Conservation (phyloP, 768 basidiomycete genomes). For the Filobasidium wieringae region DNA sequence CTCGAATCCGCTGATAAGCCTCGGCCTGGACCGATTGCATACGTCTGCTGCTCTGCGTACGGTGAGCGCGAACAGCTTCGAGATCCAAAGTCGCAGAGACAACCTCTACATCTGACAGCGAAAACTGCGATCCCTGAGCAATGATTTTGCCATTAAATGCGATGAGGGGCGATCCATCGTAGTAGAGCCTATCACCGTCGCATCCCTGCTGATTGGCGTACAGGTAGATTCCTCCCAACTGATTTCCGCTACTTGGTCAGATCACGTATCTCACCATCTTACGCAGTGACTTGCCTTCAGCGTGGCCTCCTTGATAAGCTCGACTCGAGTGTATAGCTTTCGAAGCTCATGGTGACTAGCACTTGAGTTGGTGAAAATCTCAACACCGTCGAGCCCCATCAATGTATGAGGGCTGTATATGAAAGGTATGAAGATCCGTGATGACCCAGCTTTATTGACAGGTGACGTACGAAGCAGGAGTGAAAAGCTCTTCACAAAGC, state of each 20-base stretch:
- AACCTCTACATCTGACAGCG: conserved; percentile 88
- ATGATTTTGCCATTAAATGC: conserved; percentile 84
- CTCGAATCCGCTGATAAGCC: conserved; percentile 68
- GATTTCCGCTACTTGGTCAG: neutral
- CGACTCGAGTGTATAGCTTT: conserved; percentile 81
- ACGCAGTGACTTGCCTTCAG: conserved; percentile 52
- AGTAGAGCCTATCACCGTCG: conserved; percentile 94
- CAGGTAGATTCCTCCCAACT: conserved; percentile 93
- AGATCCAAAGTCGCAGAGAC: conserved; percentile 91
- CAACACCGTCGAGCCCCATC: conserved; percentile 97
- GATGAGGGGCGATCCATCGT: conserved; percentile 94
- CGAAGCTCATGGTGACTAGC: conserved; percentile 96
- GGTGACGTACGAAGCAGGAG: conserved; percentile 66
- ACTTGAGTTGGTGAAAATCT: conserved; percentile 97
- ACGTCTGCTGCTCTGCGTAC: conserved; percentile 64
- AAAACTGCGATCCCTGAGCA: conserved; percentile 95
- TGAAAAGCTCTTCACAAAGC: conserved; percentile 94
- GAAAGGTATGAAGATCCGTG: neutral
- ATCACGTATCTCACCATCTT: too few relatives aligned
- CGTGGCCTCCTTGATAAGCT: conserved; percentile 94
- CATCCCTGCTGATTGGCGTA: conserved; percentile 99
- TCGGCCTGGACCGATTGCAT: conserved; percentile 74
- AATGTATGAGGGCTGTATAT: conserved; percentile 72
- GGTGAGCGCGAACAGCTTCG: conserved; percentile 86
- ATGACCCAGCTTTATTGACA: neutral